Evolutionary conservation across 306 rosid species (phyloP), one percentile per base, ranked within the genome.

Genomic region (Gynostemma pentaphyllum): DNA sequence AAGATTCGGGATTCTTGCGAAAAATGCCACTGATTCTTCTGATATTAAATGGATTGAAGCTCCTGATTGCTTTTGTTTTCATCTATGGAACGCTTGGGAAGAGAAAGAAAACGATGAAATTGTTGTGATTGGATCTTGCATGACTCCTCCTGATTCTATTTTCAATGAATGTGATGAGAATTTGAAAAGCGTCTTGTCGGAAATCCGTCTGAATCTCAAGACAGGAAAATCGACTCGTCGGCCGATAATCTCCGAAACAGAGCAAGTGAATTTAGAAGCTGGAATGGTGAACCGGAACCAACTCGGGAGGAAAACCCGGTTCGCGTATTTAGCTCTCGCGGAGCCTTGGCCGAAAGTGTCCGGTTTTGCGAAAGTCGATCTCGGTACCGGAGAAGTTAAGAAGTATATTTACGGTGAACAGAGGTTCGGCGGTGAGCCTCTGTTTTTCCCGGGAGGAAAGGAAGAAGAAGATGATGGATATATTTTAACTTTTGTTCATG

Each of bases 331-430:
- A 9, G 99, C 99, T 2, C 72, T 92, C 1, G 96, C 95, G 0
- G 96, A 92, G 69, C 97, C 99, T 9, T 92, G 99, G 99, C 99
- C 99, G 0, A 92, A 86, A 39, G 99, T 92, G 12, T 92, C 99
- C 0, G 96, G 99, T 0, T 88, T 92, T 32, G 97, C 95, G 0
- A 92, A 92, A 55, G 96, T 92, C 0, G 90, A 88, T 70, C 66
- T 92, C 11, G 71, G 57, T 2, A 82, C 60, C 3, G 99, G 96
- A 0, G 78, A 86, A 15, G 79, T 82, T 0, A 70, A 48, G 11
- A 86, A 84, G 73, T 81, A 72, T 23, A 30, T 86, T 0, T 88
- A 88, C 10, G 99, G 99, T 0, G 86, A 79, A 0, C 29, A 80
- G 10, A 79, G 72, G 69, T 92, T 66, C 24, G 99, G 99, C 0